Conservation (phyloP, 2,329 filamentous ascomycete genomes). For the Hypoxylon sp. region DNA sequence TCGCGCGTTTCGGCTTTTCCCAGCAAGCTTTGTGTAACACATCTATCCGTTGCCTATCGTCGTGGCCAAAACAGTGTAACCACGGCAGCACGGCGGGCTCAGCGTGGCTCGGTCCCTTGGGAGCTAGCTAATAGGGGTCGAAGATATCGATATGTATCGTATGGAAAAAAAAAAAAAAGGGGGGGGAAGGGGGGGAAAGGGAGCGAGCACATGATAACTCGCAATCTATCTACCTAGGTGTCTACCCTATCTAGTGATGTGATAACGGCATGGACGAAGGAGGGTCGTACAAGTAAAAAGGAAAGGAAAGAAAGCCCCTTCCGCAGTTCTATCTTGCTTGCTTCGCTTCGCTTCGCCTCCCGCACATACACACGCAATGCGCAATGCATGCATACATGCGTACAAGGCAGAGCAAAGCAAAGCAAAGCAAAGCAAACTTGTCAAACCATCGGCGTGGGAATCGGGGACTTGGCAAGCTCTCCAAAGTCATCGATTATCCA, state of each 20-base stretch:
- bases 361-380: neutral
- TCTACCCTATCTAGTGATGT: too few species aligned
- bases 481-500: too few species aligned
- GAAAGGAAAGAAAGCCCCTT: too few species aligned
- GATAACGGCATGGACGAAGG: too few species aligned
- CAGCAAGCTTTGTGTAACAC: neutral
- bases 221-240: too few species aligned
- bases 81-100: neutral
- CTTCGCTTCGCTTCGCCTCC: neutral
- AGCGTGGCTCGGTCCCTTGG: neutral
- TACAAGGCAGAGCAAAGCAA: too few species aligned
- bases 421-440: neutral
- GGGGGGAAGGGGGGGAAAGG: too few species aligned
- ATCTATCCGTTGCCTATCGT: neutral
- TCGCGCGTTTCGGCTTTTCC: neutral
- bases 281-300: too few species aligned
- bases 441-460: neutral
- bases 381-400: constrained; percentile 1
- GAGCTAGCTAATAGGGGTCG: neutral
- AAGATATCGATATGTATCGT: neutral
- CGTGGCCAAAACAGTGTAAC: too few species aligned
- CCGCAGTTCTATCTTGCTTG: too few species aligned
- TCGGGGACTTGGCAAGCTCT: neutral
- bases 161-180: neutral
- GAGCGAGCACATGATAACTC: neutral